Evolutionary conservation across 805 yeast species (phyloP).

Genomic region (Ogataea neopini): DNA sequence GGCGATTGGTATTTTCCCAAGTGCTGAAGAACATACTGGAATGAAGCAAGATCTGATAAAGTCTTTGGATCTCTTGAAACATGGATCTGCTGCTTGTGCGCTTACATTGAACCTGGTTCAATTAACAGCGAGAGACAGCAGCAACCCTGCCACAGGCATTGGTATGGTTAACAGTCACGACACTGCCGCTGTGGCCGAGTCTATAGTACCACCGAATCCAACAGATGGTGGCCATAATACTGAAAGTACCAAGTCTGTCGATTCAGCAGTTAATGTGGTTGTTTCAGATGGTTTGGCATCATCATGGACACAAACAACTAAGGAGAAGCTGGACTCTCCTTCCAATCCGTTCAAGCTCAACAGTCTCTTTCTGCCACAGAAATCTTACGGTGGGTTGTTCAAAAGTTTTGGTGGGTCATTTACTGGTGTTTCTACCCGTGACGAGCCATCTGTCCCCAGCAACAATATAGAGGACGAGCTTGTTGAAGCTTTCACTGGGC

Average conservation of each 20-base stretch:
- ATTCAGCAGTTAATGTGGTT: background rate
- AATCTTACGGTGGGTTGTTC: constrained; percentile 5
- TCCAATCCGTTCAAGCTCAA: constrained; percentile 1
- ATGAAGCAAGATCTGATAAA: background rate
- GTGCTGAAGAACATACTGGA: background rate
- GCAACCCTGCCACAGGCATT: background rate
- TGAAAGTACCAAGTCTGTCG: background rate
- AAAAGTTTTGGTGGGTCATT: constrained; percentile 4
- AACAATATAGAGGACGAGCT: constrained; percentile 7
- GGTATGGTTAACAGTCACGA: background rate
- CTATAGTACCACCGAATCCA: too few relatives aligned
- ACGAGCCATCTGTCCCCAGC: background rate
- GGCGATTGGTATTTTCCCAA: constrained; percentile 2
- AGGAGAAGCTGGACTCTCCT: constrained; percentile 1
- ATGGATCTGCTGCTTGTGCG: constrained; percentile 5
- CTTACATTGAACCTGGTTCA: background rate
- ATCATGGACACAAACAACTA: background rate
- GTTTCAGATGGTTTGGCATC: background rate
- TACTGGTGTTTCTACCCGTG: constrained; percentile 3
- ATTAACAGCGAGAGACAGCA: background rate
- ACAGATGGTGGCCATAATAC: too few relatives aligned
- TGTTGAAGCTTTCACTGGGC: constrained; percentile 6
- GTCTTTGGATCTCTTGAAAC: constrained; percentile 2
- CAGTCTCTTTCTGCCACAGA: constrained; percentile 6
- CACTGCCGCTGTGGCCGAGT: too few relatives aligned